Conservation (phyloP, 2,329 filamentous ascomycete species). For the Metarhizium sp. region DNA sequence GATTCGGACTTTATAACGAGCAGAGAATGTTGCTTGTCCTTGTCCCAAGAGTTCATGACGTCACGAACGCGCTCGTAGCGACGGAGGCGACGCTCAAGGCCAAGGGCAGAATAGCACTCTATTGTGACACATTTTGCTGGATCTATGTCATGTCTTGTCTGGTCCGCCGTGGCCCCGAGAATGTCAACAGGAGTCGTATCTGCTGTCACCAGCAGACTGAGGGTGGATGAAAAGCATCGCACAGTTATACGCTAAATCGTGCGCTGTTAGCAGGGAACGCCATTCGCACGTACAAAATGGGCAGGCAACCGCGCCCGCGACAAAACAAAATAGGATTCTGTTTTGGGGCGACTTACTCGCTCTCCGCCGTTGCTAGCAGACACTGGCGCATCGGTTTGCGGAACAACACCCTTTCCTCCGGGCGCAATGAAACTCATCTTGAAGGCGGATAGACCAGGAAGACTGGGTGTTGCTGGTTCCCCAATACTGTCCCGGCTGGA, state of each 20-base stretch:
- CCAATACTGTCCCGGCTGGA: conserved; percentile 23
- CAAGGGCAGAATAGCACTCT: conserved; percentile 66
- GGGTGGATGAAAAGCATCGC: conserved; percentile 58
- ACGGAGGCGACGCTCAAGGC: conserved; percentile 72
- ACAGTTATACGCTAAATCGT: conserved; percentile 55
- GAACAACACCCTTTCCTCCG: conserved; percentile 37
- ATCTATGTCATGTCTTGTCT: conserved; percentile 55
- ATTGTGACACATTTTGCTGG: conserved; percentile 59
- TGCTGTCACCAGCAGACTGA: conserved; percentile 62
- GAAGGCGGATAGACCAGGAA: conserved; percentile 8
- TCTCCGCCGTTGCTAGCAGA: conserved; percentile 76
- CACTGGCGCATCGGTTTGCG: conserved; percentile 62
- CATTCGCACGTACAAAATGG: not conserved
- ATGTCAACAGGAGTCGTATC: conserved; percentile 69
- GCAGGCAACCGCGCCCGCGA: not conserved
- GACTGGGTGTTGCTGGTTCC: conserved; percentile 16
- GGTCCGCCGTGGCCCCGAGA: conserved; percentile 55
- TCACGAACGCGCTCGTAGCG: conserved; percentile 81
- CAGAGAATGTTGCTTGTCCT: conserved; percentile 67
- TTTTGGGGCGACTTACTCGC: conserved; percentile 42
- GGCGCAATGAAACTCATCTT: conserved; percentile 32
- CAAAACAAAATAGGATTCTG: not conserved
- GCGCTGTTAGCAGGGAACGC: not conserved
- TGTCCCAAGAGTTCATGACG: conserved; percentile 88
- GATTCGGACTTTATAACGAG: conserved; percentile 53